phyloP scores from a whole-genome alignment of 345 rosid genomes.

The Gossypioides kirkii region DNA sequence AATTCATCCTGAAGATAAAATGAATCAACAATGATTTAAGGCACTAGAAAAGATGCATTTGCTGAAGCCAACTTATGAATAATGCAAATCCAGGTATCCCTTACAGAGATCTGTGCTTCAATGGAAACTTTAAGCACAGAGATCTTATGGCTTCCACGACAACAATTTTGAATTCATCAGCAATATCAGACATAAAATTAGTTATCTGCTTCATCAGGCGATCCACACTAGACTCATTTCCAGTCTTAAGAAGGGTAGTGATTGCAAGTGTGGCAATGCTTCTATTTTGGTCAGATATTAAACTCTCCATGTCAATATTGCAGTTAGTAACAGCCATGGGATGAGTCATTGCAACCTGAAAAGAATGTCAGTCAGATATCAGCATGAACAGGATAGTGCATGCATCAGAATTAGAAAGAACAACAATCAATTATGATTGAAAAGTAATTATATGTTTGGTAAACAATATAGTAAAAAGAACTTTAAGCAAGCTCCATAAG shows the following conservation, averaged over 20 bases:
- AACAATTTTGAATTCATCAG: constrained; percentile 97
- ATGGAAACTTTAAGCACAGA: constrained; percentile 90
- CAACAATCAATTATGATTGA: background rate
- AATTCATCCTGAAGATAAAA: constrained; percentile 80
- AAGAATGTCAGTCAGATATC: constrained; percentile 8
- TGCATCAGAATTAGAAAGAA: background rate
- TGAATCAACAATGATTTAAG: background rate
- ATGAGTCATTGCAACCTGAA: constrained; percentile 98
- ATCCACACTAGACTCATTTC: constrained; percentile 97
- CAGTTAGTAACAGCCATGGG: constrained; percentile 99
- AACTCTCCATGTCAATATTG: constrained; percentile 98
- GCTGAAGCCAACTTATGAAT: background rate
- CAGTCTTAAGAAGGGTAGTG: constrained; percentile 94
- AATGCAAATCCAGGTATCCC: constrained; percentile 20
- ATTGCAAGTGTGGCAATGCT: constrained; percentile 99
- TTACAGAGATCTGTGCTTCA: constrained; percentile 95
- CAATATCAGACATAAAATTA: constrained; percentile 96
- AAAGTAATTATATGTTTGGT: background rate
- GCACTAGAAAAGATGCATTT: background rate
- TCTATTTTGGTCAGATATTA: constrained; percentile 96
- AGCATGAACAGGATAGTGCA: background rate
- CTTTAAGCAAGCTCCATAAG: background rate
- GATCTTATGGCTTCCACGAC: constrained; percentile 98
- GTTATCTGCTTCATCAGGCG: constrained; percentile 99
- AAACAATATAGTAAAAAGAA: background rate